A percentile compares a stretch with the other conserved stretches of the same genome.
Conservation (phyloP, 805 yeast species). For the Sugiyamaella mastotermitis region DNA sequence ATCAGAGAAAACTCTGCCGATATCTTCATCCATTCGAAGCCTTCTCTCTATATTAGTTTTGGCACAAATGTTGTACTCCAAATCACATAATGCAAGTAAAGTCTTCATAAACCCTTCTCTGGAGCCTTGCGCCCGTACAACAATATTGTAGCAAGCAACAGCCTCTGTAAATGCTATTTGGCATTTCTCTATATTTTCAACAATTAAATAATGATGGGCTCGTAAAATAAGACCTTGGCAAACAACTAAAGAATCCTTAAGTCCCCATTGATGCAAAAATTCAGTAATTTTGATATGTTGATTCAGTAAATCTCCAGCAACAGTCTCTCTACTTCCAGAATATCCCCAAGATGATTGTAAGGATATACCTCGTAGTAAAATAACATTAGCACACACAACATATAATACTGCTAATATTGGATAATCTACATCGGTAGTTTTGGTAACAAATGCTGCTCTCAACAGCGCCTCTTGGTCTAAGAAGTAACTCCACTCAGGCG, state of each 20-base stretch:
- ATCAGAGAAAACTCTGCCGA: constrained; percentile 1
- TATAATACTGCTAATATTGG: constrained; percentile 3
- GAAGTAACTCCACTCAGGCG: constrained; percentile 4
- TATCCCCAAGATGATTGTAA: background rate
- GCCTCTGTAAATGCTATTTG: constrained; percentile 3
- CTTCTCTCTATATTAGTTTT: constrained; percentile 2
- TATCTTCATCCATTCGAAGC: constrained; percentile 5
- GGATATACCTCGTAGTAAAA: constrained; percentile 3
- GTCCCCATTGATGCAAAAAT: too few relatives aligned
- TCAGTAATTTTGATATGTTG: constrained; percentile 4
- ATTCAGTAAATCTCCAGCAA: constrained; percentile 3
- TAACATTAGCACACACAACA: constrained; percentile 9
- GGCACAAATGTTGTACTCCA: constrained; percentile 7
- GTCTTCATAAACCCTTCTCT: too few relatives aligned
- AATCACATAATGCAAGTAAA: constrained; percentile 1
- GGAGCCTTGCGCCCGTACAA: constrained; percentile 3
- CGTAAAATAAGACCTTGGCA: constrained; percentile 4
- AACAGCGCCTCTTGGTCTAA: constrained; percentile 3
- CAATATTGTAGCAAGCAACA: too few relatives aligned
- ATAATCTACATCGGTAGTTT: background rate
- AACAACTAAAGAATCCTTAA: too few relatives aligned
- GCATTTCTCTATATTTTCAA: constrained; percentile 3
- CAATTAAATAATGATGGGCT: background rate
- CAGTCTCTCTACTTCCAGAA: background rate
- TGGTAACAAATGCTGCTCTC: background rate